A percentile compares a stretch with the other conserved stretches of the same genome.
phyloP scores from a whole-genome alignment of 2,329 filamentous ascomycete genomes.

The Nannizziopsis barbatae region DNA sequence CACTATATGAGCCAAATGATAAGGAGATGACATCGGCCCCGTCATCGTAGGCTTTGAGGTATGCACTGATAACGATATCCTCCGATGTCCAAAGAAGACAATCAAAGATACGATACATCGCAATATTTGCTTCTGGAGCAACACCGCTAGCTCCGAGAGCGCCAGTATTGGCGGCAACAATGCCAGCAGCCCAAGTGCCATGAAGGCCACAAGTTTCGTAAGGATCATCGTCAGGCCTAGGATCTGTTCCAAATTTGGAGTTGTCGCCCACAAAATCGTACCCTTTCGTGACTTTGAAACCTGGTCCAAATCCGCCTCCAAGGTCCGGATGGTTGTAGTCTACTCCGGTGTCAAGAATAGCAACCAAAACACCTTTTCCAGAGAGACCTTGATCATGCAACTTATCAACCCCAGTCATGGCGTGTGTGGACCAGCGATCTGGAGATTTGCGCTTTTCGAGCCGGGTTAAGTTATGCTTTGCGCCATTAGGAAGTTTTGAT shows the following conservation, averaged over 20 bases:
- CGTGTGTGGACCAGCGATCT: conserved; percentile 8
- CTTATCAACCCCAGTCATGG: conserved; percentile 12
- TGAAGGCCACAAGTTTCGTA: conserved; percentile 48
- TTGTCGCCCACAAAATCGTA: conserved; percentile 48
- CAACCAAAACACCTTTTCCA: conserved; percentile 14
- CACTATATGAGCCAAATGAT: conserved; percentile 26
- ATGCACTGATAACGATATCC: conserved; percentile 50
- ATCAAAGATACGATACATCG: conserved; percentile 48
- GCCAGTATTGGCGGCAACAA: conserved; percentile 49
- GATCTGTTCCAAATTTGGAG: conserved; percentile 21
- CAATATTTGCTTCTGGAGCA: conserved; percentile 46
- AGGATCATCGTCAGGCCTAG: conserved; percentile 41
- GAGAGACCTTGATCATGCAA: conserved; percentile 10
- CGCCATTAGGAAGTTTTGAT: neutral
- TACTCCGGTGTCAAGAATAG: conserved; percentile 29
- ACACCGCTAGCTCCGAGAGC: conserved; percentile 47
- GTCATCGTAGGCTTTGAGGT: conserved; percentile 50
- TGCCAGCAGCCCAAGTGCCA: conserved; percentile 52
- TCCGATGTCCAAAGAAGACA: conserved; percentile 42
- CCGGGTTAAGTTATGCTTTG: neutral
- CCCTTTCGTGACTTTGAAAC: conserved; percentile 48
- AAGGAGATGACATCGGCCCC: conserved; percentile 35
- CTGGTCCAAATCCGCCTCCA: conserved; percentile 52
- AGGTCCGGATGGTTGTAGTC: conserved; percentile 55
- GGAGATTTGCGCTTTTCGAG: neutral